phyloP scores from a whole-genome alignment of 2,329 filamentous ascomycete species.

The Scolecobasidium constrictum region DNA sequence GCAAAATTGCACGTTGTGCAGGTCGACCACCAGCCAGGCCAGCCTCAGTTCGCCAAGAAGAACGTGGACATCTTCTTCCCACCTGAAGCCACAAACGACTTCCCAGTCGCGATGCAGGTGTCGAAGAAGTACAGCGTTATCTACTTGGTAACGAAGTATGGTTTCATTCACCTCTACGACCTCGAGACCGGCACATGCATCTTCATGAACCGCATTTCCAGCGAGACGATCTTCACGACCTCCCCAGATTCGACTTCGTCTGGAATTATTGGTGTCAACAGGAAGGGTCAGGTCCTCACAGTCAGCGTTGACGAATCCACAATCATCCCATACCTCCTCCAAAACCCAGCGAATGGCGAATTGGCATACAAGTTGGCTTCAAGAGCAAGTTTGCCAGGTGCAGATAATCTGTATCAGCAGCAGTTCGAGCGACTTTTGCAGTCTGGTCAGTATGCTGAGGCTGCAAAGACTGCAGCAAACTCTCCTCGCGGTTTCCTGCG shows the following conservation, averaged over 20 bases:
- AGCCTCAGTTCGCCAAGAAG: constrained; percentile 88
- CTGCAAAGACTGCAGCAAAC: constrained; percentile 92
- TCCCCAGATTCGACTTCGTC: constrained; percentile 71
- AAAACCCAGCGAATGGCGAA: constrained; percentile 88
- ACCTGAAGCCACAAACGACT: constrained; percentile 88
- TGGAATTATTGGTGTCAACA: constrained; percentile 90
- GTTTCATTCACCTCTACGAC: constrained; percentile 97
- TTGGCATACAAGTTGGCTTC: constrained; percentile 95
- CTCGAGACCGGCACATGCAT: constrained; percentile 91
- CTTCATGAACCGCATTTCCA: constrained; percentile 99
- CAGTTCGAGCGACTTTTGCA: constrained; percentile 85
- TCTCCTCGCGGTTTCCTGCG: constrained; percentile 92
- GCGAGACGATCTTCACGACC: constrained; percentile 97
- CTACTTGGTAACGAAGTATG: constrained; percentile 96
- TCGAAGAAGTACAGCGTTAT: constrained; percentile 94
- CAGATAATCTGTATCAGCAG: constrained; percentile 83
- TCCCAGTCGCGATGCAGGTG: constrained; percentile 95
- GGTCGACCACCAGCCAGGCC: constrained; percentile 84
- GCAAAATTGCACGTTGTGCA: constrained; percentile 97
- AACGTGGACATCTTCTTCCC: constrained; percentile 97
- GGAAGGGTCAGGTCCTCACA: constrained; percentile 91
- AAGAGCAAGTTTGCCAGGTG: constrained; percentile 83
- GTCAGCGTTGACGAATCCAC: constrained; percentile 88
- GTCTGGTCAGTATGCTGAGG: constrained; percentile 71
- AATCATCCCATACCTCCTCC: constrained; percentile 86